Evolutionary conservation across 371 early-diverging fungal species (phyloP).

Genomic region (Apophysomyces trapeziformis): DNA sequence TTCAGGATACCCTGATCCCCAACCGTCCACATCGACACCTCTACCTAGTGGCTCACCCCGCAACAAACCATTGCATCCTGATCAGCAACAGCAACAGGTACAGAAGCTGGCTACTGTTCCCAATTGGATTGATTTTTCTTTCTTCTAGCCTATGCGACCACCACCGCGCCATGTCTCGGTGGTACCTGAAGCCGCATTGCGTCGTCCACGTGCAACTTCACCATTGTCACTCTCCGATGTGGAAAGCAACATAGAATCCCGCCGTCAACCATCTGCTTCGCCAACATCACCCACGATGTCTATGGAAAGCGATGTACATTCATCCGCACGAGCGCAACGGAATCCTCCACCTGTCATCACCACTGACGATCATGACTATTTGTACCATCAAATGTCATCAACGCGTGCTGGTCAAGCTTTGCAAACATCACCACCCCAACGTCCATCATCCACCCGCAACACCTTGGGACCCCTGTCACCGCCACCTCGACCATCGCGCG

Average conservation of each 20-base stretch:
- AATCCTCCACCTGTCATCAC: background rate
- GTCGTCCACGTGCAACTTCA: slow-evolving; percentile 50
- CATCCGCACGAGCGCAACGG: background rate
- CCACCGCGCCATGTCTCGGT: slow-evolving; percentile 45
- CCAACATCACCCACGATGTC: slow-evolving; percentile 12
- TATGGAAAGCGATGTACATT: slow-evolving; percentile 4
- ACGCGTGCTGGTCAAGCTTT: background rate
- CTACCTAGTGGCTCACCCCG: slow-evolving; percentile 7
- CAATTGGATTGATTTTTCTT: background rate
- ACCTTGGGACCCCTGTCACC: slow-evolving; percentile 28
- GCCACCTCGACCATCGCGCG: slow-evolving; percentile 55
- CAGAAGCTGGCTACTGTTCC: background rate
- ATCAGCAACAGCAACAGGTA: slow-evolving; percentile 8
- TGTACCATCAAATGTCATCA: background rate
- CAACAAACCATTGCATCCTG: background rate
- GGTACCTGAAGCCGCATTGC: slow-evolving; percentile 51
- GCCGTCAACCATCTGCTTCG: slow-evolving; percentile 24
- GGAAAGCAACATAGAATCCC: slow-evolving; percentile 26
- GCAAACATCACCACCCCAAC: background rate
- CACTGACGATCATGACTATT: background rate
- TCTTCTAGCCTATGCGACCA: slow-evolving; percentile 22
- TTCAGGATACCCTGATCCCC: slow-evolving; percentile 18
- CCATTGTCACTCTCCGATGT: slow-evolving; percentile 40
- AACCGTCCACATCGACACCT: slow-evolving; percentile 20
- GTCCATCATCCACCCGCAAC: slow-evolving; percentile 20